Evolutionary conservation across 225 moss, liverwort and hornwort genomes (phyloP).

Genomic region (Neckera pumila): DNA sequence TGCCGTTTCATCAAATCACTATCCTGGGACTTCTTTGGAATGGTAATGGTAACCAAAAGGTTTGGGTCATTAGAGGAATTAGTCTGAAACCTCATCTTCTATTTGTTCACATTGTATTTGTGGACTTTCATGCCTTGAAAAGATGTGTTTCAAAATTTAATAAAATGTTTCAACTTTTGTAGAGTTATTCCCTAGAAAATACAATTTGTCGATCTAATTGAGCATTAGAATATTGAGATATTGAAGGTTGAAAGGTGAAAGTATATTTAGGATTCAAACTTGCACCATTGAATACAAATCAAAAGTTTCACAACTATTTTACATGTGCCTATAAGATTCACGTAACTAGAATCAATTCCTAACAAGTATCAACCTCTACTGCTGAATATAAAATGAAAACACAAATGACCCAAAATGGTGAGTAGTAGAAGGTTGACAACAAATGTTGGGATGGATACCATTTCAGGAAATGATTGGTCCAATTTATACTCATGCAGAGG

Average conservation of each 20-base stretch:
- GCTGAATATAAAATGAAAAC: neutral
- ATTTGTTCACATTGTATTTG: neutral
- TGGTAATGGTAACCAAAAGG: no score
- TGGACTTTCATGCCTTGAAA: neutral
- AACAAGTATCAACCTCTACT: neutral
- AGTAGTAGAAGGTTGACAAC: no score
- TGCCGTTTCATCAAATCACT: accelerated
- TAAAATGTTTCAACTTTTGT: neutral
- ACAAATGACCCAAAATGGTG: accelerated
- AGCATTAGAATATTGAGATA: neutral
- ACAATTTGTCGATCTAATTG: neutral
- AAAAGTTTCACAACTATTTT: neutral
- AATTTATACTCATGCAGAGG: neutral
- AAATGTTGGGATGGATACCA: neutral
- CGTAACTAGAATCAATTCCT: neutral
- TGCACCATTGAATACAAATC: neutral
- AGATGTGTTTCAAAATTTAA: neutral
- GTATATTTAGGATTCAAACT: neutral
- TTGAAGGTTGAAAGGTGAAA: neutral
- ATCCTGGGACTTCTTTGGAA: neutral
- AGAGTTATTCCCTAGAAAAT: accelerated
- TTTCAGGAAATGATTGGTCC: accelerated
- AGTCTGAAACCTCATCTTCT: neutral
- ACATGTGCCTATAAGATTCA: accelerated
- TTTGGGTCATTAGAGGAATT: neutral